Base-by-base conservation (phyloP, 257 asterid species). In the Rhazya stricta region DNA sequence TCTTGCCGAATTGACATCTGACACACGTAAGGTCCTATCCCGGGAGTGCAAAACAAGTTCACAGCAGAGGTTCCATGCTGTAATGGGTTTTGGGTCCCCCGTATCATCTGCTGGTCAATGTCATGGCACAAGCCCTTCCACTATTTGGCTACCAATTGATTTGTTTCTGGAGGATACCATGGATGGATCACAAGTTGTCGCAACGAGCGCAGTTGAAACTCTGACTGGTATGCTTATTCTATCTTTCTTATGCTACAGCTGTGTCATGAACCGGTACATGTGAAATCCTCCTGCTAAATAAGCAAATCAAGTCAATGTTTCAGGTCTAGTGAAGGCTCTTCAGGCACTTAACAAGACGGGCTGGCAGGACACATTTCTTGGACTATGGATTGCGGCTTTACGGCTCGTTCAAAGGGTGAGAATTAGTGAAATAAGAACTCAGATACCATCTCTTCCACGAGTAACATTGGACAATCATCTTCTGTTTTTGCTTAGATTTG, bases 281-380 rank as follows among this genome's bases (percentile, higher is more conserved):
- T 71, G 41, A 19, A 32, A 36, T 46, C 16, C 29, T 76, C 77
- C n/a, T 50, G 15, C n/a, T 25, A 41, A 69, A 66, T 76, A 70
- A 41, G 76, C 79, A 66, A 82, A 71, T 67, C 39, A 50, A 32
- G 74, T 77, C 62, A 57, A 74, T 68, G 43, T 86, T 81, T 65
- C 93, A 95, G 99, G 92, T 84, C 79, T 95, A 81, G 90, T 95
- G 84, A 95, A 89, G 84, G 88, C 96, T 85, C 91, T 95, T 66
- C 93, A 87, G 88, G 94, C 97, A 79, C 80, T 95, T 78, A 89
- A 95, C 83, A 88, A 81, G 83, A 81, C 94, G 74, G 83, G 91
- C 41, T 95, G 99, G 99, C 93, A 89, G 87, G 98, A 91, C 69
- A 86, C 97, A 27, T 95, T 95, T 88, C 97, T 92, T 76, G 98